Base-by-base conservation (phyloP, 805 yeast genomes). In the Yarrowia sp. region DNA sequence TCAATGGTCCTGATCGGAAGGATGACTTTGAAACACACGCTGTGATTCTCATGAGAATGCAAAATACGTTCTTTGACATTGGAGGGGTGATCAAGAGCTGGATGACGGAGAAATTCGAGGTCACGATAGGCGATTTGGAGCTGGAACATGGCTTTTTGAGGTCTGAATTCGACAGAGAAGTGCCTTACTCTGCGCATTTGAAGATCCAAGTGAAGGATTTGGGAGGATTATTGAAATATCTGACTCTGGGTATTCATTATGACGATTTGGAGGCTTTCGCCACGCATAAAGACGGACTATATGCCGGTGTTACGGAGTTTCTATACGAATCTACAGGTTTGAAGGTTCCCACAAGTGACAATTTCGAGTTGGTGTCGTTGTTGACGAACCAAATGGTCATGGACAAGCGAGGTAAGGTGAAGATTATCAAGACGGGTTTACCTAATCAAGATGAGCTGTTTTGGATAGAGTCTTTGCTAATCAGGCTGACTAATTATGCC, bases 1-100 rank as follows among this genome's bases (percentile, higher is more conserved):
- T 61, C 24, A 46, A 46, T 9, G 53, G 55, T 14, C 66, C 49
- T 5, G 64, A 58, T 30, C 15, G 64, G 4, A 58, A 42, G 30
- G 64, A 58, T 19, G 19, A 58, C 49, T 58, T 58, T 15, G 64
- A 58, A 8, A 42, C 64, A 2, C 64, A 58, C 33, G 50, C 50
- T 2, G 17, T 58, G 33, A 17, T 58, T 43, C 64, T 58, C 50
- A 58, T 58, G 64, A 42, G 64, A 58, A 58, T 58, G 64, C 64
- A 58, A 42, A 42, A 33, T 40, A 42, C 64, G 13, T 58, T 58
- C 13, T 58, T 58, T 14, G 64, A 58, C 30, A 43, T 58, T 43
- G 39, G 64, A 12, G 50, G 40, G 6, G 64, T 33, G 3, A 30
- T 43, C 9, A 42, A 33, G 33, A n/a, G 17, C 2, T 58, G 64